Percentiles rank a stretch among this genome's conserved stretches.
phyloP scores from a whole-genome alignment of 73 alveolate genomes.

The Tetrahymena malaccensis region DNA sequence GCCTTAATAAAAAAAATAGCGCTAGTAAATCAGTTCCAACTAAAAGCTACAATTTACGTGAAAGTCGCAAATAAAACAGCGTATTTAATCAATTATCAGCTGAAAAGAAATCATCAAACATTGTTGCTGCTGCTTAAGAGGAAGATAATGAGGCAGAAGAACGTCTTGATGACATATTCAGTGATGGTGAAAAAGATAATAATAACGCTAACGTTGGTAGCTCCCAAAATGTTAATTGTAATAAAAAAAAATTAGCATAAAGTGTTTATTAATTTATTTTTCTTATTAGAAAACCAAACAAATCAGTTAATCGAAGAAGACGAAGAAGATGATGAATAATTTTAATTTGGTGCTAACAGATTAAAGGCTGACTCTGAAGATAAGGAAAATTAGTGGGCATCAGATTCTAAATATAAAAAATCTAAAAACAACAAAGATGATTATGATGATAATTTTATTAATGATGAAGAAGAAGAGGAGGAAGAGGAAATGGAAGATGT shows the following conservation, averaged over 20 bases:
- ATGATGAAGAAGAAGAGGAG: neutral
- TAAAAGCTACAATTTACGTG: neutral
- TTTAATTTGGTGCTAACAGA: neutral
- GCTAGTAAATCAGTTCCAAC: neutral
- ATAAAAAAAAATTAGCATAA: neutral
- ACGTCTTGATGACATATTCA: neutral
- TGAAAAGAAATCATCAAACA: neutral
- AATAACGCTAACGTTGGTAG: neutral
- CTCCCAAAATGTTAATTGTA: neutral
- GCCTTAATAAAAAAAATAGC: neutral
- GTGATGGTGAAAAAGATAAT: neutral
- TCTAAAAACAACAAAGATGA: neutral
- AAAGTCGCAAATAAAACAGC: neutral
- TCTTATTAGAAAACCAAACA: neutral
- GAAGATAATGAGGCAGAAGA: neutral
- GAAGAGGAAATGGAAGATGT: neutral
- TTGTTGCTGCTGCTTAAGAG: neutral
- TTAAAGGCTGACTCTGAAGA: neutral
- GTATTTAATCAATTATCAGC: neutral
- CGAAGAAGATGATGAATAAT: neutral
- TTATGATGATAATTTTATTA: neutral
- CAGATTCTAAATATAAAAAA: neutral
- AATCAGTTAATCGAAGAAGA: neutral
- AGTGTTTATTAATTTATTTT: neutral
- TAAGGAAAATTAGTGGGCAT: neutral